phyloP scores from a whole-genome alignment of 352 stramenopile genomes.

The Globisporangium alternatum region DNA sequence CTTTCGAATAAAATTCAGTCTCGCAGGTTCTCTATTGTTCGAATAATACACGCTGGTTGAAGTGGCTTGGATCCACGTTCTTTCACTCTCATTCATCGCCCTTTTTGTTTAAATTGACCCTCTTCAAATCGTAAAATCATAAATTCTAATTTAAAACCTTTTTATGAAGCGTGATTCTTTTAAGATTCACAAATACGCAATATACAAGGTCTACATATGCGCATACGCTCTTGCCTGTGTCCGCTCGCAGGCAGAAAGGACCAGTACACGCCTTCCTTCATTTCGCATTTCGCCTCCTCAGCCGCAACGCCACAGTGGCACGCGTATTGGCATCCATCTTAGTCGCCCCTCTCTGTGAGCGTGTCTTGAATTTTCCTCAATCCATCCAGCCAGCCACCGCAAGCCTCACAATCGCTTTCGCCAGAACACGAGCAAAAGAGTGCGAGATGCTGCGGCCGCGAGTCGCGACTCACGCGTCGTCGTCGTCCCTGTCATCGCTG shows the following conservation, averaged over 20 bases:
- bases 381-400: not conserved
- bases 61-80: not conserved
- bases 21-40: slow-evolving; percentile 1
- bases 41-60: slow-evolving; percentile 1
- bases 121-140: no score
- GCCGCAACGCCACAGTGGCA: not conserved
- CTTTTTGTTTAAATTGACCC: no score
- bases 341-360: not conserved
- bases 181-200: no score
- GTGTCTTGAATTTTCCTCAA: no score
- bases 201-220: no score
- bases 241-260: not conserved
- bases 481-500: not conserved
- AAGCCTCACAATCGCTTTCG: not conserved
- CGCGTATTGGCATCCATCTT: not conserved
- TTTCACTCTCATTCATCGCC: no score
- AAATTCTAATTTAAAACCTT: no score
- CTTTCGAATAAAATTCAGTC: not conserved
- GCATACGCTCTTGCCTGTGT: no score
- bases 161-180: no score
- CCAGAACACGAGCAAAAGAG: not conserved
- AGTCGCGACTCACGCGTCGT: not conserved
- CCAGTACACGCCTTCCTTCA: not conserved
- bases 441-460: not conserved
- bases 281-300: not conserved